phyloP scores from a whole-genome alignment of 371 early-diverging fungal genomes.

The Lichtheimia hyalospora region DNA sequence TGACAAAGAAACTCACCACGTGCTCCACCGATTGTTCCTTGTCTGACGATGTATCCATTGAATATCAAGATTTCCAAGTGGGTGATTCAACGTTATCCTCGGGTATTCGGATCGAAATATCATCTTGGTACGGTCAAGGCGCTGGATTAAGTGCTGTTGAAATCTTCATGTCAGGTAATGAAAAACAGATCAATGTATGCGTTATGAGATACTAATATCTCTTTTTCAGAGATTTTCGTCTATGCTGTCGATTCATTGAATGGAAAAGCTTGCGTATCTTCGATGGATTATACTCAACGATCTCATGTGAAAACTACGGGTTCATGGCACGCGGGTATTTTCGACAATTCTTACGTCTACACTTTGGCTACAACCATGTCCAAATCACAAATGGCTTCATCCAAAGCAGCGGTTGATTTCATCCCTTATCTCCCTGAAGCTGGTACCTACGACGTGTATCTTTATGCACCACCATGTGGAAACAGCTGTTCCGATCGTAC shows the following conservation, averaged over 20 bases:
- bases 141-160: slow-evolving; percentile 72
- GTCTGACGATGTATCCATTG: slow-evolving; percentile 31
- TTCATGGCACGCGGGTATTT: slow-evolving; percentile 15
- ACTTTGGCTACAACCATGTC: slow-evolving; percentile 24
- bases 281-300: slow-evolving; percentile 4
- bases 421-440: slow-evolving; percentile 62
- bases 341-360: slow-evolving; percentile 22
- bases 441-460: slow-evolving; percentile 63
- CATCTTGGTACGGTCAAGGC: slow-evolving; percentile 73
- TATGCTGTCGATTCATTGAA: slow-evolving; percentile 17
- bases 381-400: slow-evolving; percentile 16
- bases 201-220: background rate
- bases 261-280: slow-evolving; percentile 12
- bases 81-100: slow-evolving; percentile 32
- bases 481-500: slow-evolving; percentile 50
- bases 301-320: slow-evolving; percentile 24
- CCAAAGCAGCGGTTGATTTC: slow-evolving; percentile 44
- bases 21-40: slow-evolving; percentile 68
- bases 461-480: slow-evolving; percentile 64
- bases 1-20: slow-evolving; percentile 28
- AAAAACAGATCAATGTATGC: background rate
- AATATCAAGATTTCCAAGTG: slow-evolving; percentile 65
- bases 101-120: slow-evolving; percentile 64
- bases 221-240: slow-evolving; percentile 22
- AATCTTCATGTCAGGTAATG: slow-evolving; percentile 67